A percentile compares a stretch with the other conserved stretches of the same genome.
These are phyloP conservation scores for Rhodosporidiobolus sp. DNA, from an alignment of 768 basidiomycete species.

Conservation along the genomic window DNA sequence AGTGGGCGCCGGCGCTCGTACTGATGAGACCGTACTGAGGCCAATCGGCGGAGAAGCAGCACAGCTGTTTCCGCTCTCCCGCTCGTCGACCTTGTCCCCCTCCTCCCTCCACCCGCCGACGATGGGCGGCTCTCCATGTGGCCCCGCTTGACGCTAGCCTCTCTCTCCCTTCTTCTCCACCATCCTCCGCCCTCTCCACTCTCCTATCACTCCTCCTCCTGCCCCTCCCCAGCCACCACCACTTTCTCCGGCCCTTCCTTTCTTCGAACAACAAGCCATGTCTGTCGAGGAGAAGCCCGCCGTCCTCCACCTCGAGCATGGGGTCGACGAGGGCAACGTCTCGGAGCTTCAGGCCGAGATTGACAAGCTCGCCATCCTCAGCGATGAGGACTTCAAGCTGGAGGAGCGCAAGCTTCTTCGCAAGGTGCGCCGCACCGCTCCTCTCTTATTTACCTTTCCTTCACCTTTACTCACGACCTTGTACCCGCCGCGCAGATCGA, in stretches of 20 bases:
- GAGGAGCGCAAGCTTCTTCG: slow-evolving; percentile 37
- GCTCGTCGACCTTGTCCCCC: no score
- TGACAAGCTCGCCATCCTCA: slow-evolving; percentile 18
- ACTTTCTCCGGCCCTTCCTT: neutral
- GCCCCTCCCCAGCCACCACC: neutral
- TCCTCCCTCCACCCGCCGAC: no score
- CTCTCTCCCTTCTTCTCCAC: neutral
- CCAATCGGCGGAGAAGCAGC: no score
- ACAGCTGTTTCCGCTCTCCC: no score
- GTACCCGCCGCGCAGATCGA: slow-evolving; percentile 33
- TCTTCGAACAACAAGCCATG: neutral
- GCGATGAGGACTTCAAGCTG: slow-evolving; percentile 32
- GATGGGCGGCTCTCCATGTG: no score
- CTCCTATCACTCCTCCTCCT: neutral
- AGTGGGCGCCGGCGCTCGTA: no score
- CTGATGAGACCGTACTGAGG: no score
- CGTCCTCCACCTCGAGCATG: slow-evolving; percentile 5
- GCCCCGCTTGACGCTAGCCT: no score
- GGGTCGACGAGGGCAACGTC: slow-evolving; percentile 3
- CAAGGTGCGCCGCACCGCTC: slow-evolving; percentile 32
- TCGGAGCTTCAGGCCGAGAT: slow-evolving; percentile 31
- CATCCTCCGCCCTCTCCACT: neutral
- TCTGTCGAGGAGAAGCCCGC: neutral
- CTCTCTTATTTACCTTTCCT: neutral
- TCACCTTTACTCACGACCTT: neutral